Base-by-base conservation (phyloP, 2,329 filamentous ascomycete genomes). In the Penicillium sp. region DNA sequence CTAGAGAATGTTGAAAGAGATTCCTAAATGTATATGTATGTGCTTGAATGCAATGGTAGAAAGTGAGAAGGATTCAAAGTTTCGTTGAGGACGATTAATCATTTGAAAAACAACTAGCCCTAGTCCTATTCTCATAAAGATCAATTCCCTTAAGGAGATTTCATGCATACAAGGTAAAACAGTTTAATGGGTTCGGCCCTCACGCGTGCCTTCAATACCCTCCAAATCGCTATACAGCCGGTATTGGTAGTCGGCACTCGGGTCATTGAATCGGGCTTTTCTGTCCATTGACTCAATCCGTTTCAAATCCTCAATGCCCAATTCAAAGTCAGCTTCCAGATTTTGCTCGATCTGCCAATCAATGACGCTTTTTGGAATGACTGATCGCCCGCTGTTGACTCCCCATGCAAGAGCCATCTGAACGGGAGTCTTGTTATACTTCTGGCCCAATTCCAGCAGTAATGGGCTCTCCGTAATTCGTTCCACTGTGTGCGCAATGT, bases 241-340 rank as follows among this genome's bases (percentile, higher is more conserved):
- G 60, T 62, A 67, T 42, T 60, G 52, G 38, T 66, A 68, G 47
- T 66, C 65, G 33, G 64, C 54, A n/a, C 62, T 65, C 0, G 81
- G 75, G 63, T 83, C 80, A 59, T 83, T 84, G 64, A 84, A 83
- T 45, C 82, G 67, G 60, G 82, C 49, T 69, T 83, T 82, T 71
- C 79, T 82, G 64, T 85, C 81, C 26, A 65, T 16, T 0, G 56
- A 58, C 6, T 56, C 62, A 47, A 65, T 60, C 8, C 47, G 35
- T 12, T 47, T 53, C 62, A 66, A 61, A 42, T 66, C 62, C 26
- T 61, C 62, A 16, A 45, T 16, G 28, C 59, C 35, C 18, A 68
- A 40, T 43, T 62, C 58, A 45, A 67, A 65, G 49, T 63, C 59
- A 14, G 59, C 59, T 11, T 57, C 56, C 8, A 73, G 52, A 45